Evolutionary conservation across 805 yeast genomes (phyloP), one percentile per base, ranked within the genome.

Genomic region (Wickerhamomyces pijperi): DNA sequence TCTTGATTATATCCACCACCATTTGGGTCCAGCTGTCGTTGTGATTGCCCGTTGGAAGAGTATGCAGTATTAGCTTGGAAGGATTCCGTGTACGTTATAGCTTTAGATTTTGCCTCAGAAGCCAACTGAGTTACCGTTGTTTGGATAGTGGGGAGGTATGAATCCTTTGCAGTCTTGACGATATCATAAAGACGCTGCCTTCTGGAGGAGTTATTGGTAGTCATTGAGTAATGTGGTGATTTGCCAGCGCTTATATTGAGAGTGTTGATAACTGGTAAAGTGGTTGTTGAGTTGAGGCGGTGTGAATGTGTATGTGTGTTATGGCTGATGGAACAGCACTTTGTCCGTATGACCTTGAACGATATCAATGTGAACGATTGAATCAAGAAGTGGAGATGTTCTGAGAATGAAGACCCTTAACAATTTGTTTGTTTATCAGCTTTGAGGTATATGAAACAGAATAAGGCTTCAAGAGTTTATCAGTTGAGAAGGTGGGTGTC

Each of bases 151-250:
- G 80, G 81, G n/a, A 76, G 64, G 47, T 76, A 76, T 1, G 67
- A 65, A 43, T 75, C 79, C 46, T 74, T 64, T 9, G 82, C 74
- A 5, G 72, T 67, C 42, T 63, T 69, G 42, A 78, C 70, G 33
- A 76, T 52, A 18, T 76, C 77, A 32, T 61, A 49, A 20, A 76
- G 49, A 32, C 71, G 56, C 47, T 66, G 76, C 28, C 78, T 60
- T 43, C 66, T 63, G 6, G 56, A 50, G 5, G 17, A 19, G 13
- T 19, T 34, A 4, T 33, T 25, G 14, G 7, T 28, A 17, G 8
- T 37, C 25, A 9, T 20, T 7, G 32, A 5, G 6, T 5, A 14
- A 6, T 28, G n/a, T 28, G 32, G 5, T 15, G n/a, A 14, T 28
- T 13, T 28, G 6, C 7, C 16, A 28, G 16, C 7, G n/a, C n/a